phyloP scores from a whole-genome alignment of 495 filamentous ascomycete species.

The Neurospora sp. region DNA sequence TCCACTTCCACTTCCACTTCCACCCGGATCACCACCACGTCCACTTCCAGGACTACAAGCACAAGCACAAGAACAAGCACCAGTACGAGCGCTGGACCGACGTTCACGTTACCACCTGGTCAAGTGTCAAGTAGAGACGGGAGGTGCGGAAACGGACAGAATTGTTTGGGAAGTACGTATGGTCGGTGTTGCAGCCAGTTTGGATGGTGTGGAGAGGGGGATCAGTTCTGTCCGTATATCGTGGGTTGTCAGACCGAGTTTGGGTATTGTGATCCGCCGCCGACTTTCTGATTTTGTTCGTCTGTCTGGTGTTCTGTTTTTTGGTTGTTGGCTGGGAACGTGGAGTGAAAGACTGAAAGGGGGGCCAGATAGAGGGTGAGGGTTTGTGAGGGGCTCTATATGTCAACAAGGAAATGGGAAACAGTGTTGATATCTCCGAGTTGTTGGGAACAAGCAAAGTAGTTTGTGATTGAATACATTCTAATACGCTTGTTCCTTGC shows the following conservation, averaged over 20 bases:
- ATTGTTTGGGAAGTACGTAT: conserved; percentile 16
- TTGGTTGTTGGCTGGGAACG: not conserved
- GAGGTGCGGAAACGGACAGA: conserved; percentile 16
- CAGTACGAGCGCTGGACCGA: conserved; percentile 1
- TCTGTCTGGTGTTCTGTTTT: not conserved
- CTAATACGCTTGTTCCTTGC: not conserved
- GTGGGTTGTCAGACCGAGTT: conserved; percentile 23
- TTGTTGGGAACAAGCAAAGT: too few relatives aligned
- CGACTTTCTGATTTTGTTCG: not conserved
- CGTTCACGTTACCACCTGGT: conserved; percentile 12
- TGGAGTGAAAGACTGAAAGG: too few relatives aligned
- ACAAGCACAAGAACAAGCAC: conserved; percentile 1
- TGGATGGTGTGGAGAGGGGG: conserved; percentile 32
- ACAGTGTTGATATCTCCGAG: too few relatives aligned
- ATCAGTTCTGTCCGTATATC: conserved; percentile 35
- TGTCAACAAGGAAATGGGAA: too few relatives aligned
- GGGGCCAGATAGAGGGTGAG: too few relatives aligned
- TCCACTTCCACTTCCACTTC: conserved; percentile 1
- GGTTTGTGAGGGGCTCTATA: too few relatives aligned
- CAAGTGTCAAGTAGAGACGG: conserved; percentile 17
- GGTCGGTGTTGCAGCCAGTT: conserved; percentile 28
- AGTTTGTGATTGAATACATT: too few relatives aligned
- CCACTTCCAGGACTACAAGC: not conserved
- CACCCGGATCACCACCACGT: not conserved
- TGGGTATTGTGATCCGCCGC: conserved; percentile 21